Conservation (phyloP, 2,329 filamentous ascomycete species). For the Colletotrichum cordylinicola region DNA sequence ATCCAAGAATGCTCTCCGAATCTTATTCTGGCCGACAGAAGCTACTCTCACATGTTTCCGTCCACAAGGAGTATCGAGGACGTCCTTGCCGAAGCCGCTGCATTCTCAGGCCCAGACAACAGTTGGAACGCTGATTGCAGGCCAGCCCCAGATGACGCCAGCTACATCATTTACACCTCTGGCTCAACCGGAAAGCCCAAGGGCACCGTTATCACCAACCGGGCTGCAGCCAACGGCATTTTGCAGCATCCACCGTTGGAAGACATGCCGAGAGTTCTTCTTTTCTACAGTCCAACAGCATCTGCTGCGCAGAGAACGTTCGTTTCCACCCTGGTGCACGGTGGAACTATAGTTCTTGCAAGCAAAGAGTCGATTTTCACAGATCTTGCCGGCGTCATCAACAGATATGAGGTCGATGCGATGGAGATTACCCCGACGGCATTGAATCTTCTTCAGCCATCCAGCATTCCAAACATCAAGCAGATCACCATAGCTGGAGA, state of each 20-base stretch:
- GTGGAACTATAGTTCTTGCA: slow-evolving; percentile 26
- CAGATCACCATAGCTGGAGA: slow-evolving; percentile 27
- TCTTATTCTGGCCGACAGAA: neutral
- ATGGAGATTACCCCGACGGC: slow-evolving; percentile 28
- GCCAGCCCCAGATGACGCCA: neutral
- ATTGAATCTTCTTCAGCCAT: slow-evolving; percentile 17
- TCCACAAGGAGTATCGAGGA: neutral
- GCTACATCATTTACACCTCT: slow-evolving; percentile 30
- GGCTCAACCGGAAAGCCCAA: slow-evolving; percentile 29
- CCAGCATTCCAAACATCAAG: neutral
- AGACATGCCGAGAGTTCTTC: slow-evolving; percentile 4
- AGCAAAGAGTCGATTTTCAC: slow-evolving; percentile 25
- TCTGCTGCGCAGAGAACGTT: slow-evolving; percentile 24
- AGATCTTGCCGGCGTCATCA: slow-evolving; percentile 25
- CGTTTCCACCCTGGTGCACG: slow-evolving; percentile 22
- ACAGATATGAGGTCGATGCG: slow-evolving; percentile 18
- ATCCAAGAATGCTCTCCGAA: slow-evolving; percentile 15
- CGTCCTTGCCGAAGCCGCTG: neutral
- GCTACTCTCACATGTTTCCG: neutral
- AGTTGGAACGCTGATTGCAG: neutral
- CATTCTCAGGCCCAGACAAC: neutral
- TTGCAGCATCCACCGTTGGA: slow-evolving; percentile 8
- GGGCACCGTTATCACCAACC: slow-evolving; percentile 27
- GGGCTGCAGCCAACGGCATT: slow-evolving; percentile 13
- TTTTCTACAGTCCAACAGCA: slow-evolving; percentile 27